These are phyloP conservation scores for Flueggea neowawraea DNA, from an alignment of 441 rosid species.

Conservation along the genomic window DNA sequence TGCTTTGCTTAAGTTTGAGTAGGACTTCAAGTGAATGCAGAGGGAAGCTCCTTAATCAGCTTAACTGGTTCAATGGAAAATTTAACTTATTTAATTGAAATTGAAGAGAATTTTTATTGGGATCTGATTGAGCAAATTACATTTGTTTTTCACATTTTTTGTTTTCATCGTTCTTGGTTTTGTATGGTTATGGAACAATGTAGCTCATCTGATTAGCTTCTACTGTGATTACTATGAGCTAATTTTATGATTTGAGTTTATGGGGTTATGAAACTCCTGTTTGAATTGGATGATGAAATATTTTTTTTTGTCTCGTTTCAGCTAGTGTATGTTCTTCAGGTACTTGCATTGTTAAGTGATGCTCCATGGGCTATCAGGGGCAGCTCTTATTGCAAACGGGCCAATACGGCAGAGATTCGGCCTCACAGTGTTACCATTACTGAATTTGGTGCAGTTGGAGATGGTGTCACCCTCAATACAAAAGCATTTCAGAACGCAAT, in stretches of 20 bases:
- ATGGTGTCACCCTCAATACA: slow-evolving; percentile 90
- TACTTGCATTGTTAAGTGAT: slow-evolving; percentile 46
- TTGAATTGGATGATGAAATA: neutral
- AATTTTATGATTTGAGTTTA: no score
- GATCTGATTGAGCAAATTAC: no score
- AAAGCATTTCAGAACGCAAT: slow-evolving; percentile 98
- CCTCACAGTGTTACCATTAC: slow-evolving; percentile 96
- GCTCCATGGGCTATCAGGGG: slow-evolving; percentile 50
- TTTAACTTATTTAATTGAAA: no score
- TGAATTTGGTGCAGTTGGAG: slow-evolving; percentile 98
- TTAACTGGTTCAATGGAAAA: neutral
- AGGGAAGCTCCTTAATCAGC: slow-evolving; percentile 11
- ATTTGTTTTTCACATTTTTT: no score
- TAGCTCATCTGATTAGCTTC: slow-evolving; percentile 17
- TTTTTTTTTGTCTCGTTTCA: slow-evolving; percentile 27
- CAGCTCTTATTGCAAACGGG: slow-evolving; percentile 51
- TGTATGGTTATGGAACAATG: slow-evolving; percentile 23
- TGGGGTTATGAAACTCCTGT: no score
- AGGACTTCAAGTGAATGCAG: neutral
- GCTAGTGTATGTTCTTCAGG: slow-evolving; percentile 71
- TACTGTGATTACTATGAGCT: no score
- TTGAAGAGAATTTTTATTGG: no score
- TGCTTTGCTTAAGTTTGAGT: slow-evolving; percentile 1
- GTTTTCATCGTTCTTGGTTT: slow-evolving; percentile 7
- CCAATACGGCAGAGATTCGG: slow-evolving; percentile 37